Evolutionary conservation across 768 basidiomycete species (phyloP).

Genomic region (Phanerochaete sordida): DNA sequence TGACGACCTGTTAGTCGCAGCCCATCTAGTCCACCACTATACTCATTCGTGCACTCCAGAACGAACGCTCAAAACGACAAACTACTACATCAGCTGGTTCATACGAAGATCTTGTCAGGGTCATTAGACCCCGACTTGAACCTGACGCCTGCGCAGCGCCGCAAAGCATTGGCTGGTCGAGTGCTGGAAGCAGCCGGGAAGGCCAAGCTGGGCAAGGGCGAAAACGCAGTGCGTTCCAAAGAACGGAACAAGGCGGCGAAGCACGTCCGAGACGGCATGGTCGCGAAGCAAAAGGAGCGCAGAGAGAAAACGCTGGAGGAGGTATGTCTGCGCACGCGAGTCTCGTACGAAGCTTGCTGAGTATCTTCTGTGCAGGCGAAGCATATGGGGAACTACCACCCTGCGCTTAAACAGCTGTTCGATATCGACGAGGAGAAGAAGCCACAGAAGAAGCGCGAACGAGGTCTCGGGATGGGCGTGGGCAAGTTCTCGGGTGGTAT

Average conservation of each 20-base stretch:
- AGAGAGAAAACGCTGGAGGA: slow-evolving; percentile 59
- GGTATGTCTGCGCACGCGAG: slow-evolving; percentile 41
- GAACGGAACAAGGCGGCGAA: slow-evolving; percentile 74
- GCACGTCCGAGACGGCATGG: slow-evolving; percentile 66
- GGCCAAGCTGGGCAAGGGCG: slow-evolving; percentile 73
- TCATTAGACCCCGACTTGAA: slow-evolving; percentile 61
- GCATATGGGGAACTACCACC: slow-evolving; percentile 82
- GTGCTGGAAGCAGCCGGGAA: slow-evolving; percentile 67
- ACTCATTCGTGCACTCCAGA: slow-evolving; percentile 34
- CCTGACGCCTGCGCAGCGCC: slow-evolving; percentile 61
- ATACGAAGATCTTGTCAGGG: slow-evolving; percentile 76
- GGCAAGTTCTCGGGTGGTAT: slow-evolving; percentile 72
- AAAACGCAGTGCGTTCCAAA: slow-evolving; percentile 50
- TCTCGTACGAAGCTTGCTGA: too few species aligned
- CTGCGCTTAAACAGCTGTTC: slow-evolving; percentile 66
- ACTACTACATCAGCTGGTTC: slow-evolving; percentile 72
- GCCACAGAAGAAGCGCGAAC: slow-evolving; percentile 44
- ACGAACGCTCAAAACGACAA: slow-evolving; percentile 77
- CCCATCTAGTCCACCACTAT: not conserved
- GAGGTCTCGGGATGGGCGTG: slow-evolving; percentile 75
- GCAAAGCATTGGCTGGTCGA: slow-evolving; percentile 75
- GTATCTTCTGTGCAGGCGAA: slow-evolving; percentile 54
- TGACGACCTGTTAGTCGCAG: slow-evolving; percentile 47
- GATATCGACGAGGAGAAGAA: slow-evolving; percentile 31
- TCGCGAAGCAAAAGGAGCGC: slow-evolving; percentile 56